phyloP scores from a whole-genome alignment of 352 stramenopile genomes.

The Pythium periplocum region DNA sequence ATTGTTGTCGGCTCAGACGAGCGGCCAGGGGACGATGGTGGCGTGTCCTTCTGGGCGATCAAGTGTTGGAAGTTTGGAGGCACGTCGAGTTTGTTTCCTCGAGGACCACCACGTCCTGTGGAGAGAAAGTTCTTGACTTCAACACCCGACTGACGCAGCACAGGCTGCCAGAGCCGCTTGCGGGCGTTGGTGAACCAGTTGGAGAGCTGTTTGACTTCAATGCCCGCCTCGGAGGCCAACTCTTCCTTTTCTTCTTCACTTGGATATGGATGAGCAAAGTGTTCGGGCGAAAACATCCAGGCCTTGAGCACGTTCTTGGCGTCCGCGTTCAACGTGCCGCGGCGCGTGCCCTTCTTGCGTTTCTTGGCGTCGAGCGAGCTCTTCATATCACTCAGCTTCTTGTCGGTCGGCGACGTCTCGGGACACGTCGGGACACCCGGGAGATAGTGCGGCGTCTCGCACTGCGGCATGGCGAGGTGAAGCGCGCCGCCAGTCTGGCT shows the following conservation, averaged over 20 bases:
- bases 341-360: conserved; percentile 77
- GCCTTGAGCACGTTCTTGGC: conserved; percentile 86
- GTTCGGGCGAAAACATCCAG: conserved; percentile 87
- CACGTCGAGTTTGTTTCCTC: conserved; percentile 75
- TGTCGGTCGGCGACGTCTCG: conserved; percentile 35
- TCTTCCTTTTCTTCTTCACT: conserved; percentile 88
- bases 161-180: conserved; percentile 82
- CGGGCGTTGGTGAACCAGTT: conserved; percentile 90
- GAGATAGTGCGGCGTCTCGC: conserved; percentile 30
- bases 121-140: conserved; percentile 88
- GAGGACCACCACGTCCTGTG: conserved; percentile 70
- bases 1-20: conserved; percentile 12
- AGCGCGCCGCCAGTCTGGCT: conserved; percentile 2
- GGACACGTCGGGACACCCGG: conserved; percentile 19
- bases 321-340: conserved; percentile 75
- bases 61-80: conserved; percentile 53
- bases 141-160: conserved; percentile 81
- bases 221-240: conserved; percentile 67
- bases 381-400: conserved; percentile 19
- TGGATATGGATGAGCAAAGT: conserved; percentile 85
- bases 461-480: conserved; percentile 28
- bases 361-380: conserved; percentile 28
- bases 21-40: conserved; percentile 21
- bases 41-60: conserved; percentile 29
- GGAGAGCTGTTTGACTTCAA: conserved; percentile 86